phyloP scores from a whole-genome alignment of 208 protist genomes.

The Trypanosoma lewisi region DNA sequence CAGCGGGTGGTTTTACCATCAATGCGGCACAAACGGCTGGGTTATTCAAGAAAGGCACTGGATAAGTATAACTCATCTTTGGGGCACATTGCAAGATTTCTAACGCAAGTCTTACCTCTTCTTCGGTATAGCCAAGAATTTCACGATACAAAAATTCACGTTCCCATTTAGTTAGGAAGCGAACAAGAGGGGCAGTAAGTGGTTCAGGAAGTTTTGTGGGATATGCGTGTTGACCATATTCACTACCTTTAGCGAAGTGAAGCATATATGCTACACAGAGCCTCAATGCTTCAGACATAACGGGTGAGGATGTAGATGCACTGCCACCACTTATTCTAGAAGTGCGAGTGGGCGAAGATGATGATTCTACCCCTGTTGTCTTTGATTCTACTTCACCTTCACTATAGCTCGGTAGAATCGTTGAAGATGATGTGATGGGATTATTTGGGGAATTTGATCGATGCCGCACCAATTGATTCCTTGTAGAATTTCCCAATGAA shows the following conservation, averaged over 20 bases:
- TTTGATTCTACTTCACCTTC: conserved; percentile 1
- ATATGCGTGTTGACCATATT: neutral
- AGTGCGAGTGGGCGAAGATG: neutral
- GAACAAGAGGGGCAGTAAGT: conserved; percentile 48
- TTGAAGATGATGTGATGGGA: neutral
- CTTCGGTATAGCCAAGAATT: conserved; percentile 43
- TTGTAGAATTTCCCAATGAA: neutral
- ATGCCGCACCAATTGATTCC: neutral
- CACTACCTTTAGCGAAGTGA: conserved; percentile 22
- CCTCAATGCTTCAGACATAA: conserved; percentile 1
- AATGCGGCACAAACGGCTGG: conserved; percentile 24
- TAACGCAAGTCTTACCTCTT: conserved; percentile 20
- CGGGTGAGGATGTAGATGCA: neutral
- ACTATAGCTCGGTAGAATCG: too few relatives aligned
- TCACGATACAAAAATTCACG: conserved; percentile 56
- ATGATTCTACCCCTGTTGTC: conserved; percentile 10
- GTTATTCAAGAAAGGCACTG: conserved; percentile 32
- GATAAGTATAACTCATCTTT: conserved; percentile 48
- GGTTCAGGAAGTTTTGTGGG: conserved; percentile 47
- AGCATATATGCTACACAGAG: conserved; percentile 29
- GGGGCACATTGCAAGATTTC: conserved; percentile 37
- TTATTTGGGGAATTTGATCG: neutral
- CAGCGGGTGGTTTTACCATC: conserved; percentile 28
- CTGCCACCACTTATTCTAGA: neutral
- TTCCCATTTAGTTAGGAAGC: conserved; percentile 60